These are phyloP conservation scores for Clavulina sp. DNA, from an alignment of 768 basidiomycete genomes.

Conservation along the genomic window DNA sequence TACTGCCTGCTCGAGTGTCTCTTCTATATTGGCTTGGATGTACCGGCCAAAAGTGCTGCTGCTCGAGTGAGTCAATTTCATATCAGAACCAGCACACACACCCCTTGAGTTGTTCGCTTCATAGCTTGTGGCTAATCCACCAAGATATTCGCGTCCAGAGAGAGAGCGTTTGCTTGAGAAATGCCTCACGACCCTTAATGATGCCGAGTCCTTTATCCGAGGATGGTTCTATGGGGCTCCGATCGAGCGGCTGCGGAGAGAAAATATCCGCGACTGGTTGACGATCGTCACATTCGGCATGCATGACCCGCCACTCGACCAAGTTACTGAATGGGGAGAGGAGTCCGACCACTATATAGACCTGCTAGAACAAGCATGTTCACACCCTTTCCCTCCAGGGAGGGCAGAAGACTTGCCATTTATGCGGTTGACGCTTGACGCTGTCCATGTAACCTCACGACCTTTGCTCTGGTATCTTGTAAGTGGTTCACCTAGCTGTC, in stretches of 20 bases:
- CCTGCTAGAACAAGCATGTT: not conserved
- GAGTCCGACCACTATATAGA: not conserved
- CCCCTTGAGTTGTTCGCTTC: not conserved
- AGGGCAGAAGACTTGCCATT: not conserved
- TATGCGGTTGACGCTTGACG: not conserved
- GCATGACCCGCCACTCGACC: not conserved
- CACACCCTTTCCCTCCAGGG: not conserved
- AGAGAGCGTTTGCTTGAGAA: not conserved
- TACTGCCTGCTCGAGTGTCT: too few species aligned
- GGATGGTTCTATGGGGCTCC: not conserved
- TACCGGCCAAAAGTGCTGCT: too few species aligned
- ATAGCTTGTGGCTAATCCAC: not conserved
- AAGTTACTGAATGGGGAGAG: too few species aligned
- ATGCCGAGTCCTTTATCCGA: not conserved
- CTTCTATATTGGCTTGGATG: too few species aligned
- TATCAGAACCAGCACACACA: too few species aligned
- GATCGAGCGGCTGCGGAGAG: not conserved
- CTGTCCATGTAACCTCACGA: not conserved
- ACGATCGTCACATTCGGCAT: conserved; percentile 6
- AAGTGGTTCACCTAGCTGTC: too few species aligned
- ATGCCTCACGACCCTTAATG: not conserved
- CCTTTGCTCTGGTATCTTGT: not conserved
- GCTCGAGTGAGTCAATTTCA: too few species aligned
- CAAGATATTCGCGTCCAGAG: not conserved
- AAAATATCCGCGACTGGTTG: not conserved